Conservation (phyloP, 345 rosid genomes). For the Populus pruinosa region DNA sequence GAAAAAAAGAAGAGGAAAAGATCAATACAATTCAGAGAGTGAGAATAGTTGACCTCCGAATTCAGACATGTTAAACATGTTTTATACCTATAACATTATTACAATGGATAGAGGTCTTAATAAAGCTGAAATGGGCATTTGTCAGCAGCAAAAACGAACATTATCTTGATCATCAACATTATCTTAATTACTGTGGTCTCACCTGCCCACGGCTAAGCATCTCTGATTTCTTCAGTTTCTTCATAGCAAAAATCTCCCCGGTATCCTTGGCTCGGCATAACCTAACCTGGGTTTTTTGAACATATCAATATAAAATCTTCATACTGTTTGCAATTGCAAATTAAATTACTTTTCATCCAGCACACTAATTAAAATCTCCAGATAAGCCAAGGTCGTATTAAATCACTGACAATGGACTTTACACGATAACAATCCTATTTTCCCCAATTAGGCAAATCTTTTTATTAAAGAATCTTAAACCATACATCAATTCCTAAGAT, state of each 20-base stretch:
- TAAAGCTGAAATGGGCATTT: not conserved
- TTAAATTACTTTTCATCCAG: not conserved
- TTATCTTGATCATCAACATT: not conserved
- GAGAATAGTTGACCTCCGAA: not conserved
- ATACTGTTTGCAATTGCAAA: not conserved
- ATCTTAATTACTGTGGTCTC: slow-evolving; percentile 6
- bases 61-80: slow-evolving; percentile 1
- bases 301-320: not conserved
- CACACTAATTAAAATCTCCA: not conserved
- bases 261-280: slow-evolving; percentile 80
- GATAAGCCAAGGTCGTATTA: not conserved
- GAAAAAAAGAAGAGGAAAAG: slow-evolving; percentile 5
- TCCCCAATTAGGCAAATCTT: not conserved
- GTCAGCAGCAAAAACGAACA: not conserved
- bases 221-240: slow-evolving; percentile 92
- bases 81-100: not conserved
- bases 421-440: not conserved
- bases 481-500: no score
- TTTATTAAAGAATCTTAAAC: not conserved
- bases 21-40: not conserved
- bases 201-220: slow-evolving; percentile 99
- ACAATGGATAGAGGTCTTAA: not conserved
- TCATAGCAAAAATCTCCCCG: slow-evolving; percentile 90
- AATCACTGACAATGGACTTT: not conserved
- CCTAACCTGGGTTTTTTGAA: slow-evolving; percentile 57